Percentiles rank a stretch among this genome's conserved stretches.
Evolutionary conservation across 495 filamentous ascomycete species (phyloP).

Genomic region (Gamarada debralockiae): DNA sequence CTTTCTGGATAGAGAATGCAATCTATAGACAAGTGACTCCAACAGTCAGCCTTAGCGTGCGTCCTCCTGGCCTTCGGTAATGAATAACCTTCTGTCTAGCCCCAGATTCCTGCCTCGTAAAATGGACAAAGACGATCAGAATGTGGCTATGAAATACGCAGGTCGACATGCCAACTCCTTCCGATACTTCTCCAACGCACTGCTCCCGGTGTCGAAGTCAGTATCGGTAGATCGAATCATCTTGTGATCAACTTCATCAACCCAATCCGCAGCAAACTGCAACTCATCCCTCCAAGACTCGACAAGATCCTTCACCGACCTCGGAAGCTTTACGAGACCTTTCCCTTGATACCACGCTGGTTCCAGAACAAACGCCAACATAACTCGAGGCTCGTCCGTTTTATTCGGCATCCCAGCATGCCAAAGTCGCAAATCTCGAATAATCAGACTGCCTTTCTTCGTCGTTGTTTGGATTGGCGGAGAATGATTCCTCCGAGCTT

Average conservation of each 20-base stretch:
- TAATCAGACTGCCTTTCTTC: conserved; percentile 47
- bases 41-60: too few species aligned
- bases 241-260: conserved; percentile 2
- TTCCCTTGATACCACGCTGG: conserved; percentile 16
- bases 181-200: not conserved
- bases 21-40: too few species aligned
- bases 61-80: too few species aligned
- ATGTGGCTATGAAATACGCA: not conserved
- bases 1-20: too few species aligned
- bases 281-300: conserved; percentile 1
- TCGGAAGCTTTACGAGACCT: not conserved
- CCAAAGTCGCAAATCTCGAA: conserved; percentile 57
- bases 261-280: not conserved
- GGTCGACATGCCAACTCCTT: not conserved
- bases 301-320: not conserved
- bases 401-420: conserved; percentile 58
- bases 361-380: conserved; percentile 39
- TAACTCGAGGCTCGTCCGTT: conserved; percentile 43
- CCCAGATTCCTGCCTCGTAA: too few species aligned
- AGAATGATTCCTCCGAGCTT: conserved; percentile 31
- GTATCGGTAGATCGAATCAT: not conserved
- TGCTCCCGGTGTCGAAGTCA: not conserved
- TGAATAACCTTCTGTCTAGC: too few species aligned
- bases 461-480: conserved; percentile 46
- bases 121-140: not conserved